Conservation (phyloP, 441 rosid species). For the Aleurites moluccanus region DNA sequence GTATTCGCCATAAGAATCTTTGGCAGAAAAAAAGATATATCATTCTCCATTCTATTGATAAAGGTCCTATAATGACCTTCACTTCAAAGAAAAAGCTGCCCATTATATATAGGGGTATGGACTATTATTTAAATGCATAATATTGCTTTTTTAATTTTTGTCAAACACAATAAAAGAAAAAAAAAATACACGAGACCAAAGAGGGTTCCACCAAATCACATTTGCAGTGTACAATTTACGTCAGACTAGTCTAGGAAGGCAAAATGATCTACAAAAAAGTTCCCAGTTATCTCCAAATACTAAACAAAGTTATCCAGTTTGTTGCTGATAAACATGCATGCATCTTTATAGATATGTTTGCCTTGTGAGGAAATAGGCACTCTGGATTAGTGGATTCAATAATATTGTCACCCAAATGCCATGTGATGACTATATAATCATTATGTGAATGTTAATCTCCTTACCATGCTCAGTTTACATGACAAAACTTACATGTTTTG, state of each 20-base stretch:
- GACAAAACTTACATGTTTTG: constrained; percentile 1
- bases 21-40: no score
- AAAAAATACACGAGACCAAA: no score
- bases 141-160: no score
- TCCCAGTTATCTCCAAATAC: background rate
- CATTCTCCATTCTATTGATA: no score
- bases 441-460: background rate
- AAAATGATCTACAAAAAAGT: background rate
- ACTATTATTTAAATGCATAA: background rate
- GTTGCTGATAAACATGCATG: background rate
- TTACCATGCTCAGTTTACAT: background rate
- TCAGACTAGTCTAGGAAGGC: background rate
- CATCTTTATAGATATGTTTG: background rate
- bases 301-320: background rate
- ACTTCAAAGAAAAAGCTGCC: no score
- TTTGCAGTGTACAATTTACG: background rate
- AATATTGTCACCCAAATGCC: background rate
- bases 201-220: background rate
- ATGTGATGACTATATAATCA: background rate
- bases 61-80: no score
- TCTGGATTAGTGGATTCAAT: background rate
- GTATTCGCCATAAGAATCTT: no score
- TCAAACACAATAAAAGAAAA: background rate
- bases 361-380: background rate
- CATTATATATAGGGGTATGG: background rate